Evolutionary conservation across 192 early-diverging fungal genomes (phyloP).

Genomic region (Phlyctochytrium arcticum): DNA sequence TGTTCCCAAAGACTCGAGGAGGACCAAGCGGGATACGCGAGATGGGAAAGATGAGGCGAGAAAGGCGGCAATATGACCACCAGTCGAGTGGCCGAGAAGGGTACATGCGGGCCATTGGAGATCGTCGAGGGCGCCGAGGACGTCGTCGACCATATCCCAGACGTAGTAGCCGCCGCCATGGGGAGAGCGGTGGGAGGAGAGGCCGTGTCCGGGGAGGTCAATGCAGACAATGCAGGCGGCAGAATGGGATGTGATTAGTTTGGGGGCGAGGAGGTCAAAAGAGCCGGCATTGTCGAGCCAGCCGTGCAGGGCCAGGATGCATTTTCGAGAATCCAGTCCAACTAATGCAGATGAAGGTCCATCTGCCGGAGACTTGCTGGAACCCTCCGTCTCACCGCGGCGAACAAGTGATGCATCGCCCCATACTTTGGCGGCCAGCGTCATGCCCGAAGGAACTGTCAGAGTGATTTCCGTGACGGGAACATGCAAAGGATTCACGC

Average conservation of each 20-base stretch:
- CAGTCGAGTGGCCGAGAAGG: slow-evolving; percentile 34
- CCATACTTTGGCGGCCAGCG: slow-evolving; percentile 3
- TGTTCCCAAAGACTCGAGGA: slow-evolving; percentile 41
- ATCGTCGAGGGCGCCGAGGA: slow-evolving; percentile 17
- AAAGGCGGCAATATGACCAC: slow-evolving; percentile 28
- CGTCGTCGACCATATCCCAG: slow-evolving; percentile 35
- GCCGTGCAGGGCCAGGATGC: slow-evolving; percentile 4
- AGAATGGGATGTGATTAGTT: not conserved
- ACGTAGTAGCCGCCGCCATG: slow-evolving; percentile 26
- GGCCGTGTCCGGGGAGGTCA: slow-evolving; percentile 40
- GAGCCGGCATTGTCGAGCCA: slow-evolving; percentile 34
- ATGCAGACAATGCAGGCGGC: slow-evolving; percentile 17
- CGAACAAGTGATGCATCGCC: not conserved
- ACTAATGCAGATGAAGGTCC: not conserved
- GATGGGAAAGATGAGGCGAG: slow-evolving; percentile 33
- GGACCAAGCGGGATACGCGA: slow-evolving; percentile 20
- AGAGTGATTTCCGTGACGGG: too few species aligned
- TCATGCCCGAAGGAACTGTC: not conserved
- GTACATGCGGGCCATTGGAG: slow-evolving; percentile 20
- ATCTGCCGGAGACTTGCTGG: not conserved
- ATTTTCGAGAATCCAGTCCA: not conserved
- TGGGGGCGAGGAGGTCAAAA: slow-evolving; percentile 16
- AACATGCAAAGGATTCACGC: too few species aligned
- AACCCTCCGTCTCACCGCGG: not conserved
- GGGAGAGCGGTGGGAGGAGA: slow-evolving; percentile 5